These are phyloP conservation scores for Zoysia japonica DNA, from an alignment of 176 grass and related monocot genomes.

Conservation along the genomic window DNA sequence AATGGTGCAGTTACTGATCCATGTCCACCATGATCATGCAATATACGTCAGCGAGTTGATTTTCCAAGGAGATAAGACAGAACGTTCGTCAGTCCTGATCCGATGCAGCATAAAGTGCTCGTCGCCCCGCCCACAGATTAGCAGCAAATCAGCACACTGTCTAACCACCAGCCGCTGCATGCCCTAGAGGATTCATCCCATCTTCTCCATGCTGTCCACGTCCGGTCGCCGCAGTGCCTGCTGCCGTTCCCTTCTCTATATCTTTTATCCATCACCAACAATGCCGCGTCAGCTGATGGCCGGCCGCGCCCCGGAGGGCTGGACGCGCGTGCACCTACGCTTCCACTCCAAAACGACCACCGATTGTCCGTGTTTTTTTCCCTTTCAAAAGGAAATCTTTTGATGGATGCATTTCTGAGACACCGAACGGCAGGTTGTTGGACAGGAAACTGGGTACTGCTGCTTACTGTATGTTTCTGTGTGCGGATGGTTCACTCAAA, in stretches of 20 bases:
- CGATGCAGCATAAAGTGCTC: not conserved
- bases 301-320: no score
- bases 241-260: not conserved
- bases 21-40: no score
- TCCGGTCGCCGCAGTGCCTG: constrained; percentile 21
- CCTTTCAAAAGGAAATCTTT: not conserved
- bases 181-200: constrained; percentile 19
- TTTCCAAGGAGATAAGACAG: constrained; percentile 24
- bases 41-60: not conserved
- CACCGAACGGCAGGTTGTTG: no score
- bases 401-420: not conserved
- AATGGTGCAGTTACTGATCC: no score
- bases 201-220: not conserved
- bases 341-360: not conserved
- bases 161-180: constrained; percentile 1
- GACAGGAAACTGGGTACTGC: not conserved
- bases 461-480: not conserved
- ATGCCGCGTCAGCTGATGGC: not conserved
- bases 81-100: not conserved
- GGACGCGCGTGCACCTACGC: not conserved
- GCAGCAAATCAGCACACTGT: constrained; percentile 30
- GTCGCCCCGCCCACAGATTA: constrained; percentile 30
- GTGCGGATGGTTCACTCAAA: not conserved
- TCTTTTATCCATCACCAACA: not conserved
- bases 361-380: not conserved